A percentile compares a stretch with the other conserved stretches of the same genome.
phyloP scores from a whole-genome alignment of 2,329 filamentous ascomycete genomes.

The Clarireedia homoeocarpa region DNA sequence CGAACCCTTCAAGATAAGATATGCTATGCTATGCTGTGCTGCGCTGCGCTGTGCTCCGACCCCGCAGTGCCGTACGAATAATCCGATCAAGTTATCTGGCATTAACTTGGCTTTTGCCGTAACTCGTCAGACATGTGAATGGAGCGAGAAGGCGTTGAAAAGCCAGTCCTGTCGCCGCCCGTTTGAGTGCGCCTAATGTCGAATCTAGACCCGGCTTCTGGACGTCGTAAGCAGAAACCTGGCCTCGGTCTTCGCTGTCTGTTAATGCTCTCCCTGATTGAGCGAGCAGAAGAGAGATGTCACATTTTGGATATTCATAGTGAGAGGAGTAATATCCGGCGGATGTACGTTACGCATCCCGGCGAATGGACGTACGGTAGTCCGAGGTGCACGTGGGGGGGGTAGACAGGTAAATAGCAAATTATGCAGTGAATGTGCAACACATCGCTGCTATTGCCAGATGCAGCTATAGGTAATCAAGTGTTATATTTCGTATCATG shows the following conservation, averaged over 20 bases:
- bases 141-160: background rate
- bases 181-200: background rate
- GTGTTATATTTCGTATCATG: too few relatives aligned
- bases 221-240: too few relatives aligned
- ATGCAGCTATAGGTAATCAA: background rate
- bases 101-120: background rate
- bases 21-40: background rate
- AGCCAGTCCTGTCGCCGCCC: background rate
- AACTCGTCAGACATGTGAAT: background rate
- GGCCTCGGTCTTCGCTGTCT: too few relatives aligned
- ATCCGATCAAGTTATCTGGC: conserved; percentile 3
- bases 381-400: background rate
- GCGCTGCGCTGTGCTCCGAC: background rate
- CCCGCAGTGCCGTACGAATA: background rate
- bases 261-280: background rate
- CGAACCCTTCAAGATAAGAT: background rate
- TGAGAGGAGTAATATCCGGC: too few relatives aligned
- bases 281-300: too few relatives aligned
- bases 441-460: background rate
- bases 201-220: background rate
- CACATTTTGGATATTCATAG: too few relatives aligned
- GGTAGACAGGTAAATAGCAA: too few relatives aligned
- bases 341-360: too few relatives aligned
- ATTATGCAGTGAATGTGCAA: background rate
- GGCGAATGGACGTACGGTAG: conserved; percentile 1